A percentile compares a stretch with the other conserved stretches of the same genome.
These are phyloP conservation scores for Beta vulgaris DNA, from an alignment of 148 eudicot genomes.

Conservation along the genomic window DNA sequence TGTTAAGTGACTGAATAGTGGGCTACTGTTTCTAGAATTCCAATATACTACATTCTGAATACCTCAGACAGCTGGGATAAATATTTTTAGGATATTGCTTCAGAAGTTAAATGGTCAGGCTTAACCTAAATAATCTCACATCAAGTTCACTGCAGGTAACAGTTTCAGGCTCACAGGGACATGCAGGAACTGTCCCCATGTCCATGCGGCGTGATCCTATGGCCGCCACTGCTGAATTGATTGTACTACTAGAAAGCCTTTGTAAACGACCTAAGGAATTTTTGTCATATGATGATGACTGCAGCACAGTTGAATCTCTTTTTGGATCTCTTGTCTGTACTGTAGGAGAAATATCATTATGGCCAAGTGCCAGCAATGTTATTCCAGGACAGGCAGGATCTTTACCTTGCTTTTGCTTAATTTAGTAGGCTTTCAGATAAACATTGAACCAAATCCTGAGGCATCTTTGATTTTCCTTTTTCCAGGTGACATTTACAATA, in stretches of 20 bases:
- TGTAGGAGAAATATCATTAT: conserved; percentile 88
- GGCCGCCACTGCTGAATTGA: conserved; percentile 94
- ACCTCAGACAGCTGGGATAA: not conserved
- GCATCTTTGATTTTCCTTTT: conserved; percentile 9
- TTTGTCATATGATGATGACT: conserved; percentile 68
- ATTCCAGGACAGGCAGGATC: conserved; percentile 92
- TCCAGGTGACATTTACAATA: conserved; percentile 82
- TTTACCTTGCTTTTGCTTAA: conserved; percentile 15
- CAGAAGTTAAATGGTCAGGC: not conserved
- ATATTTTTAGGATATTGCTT: not conserved
- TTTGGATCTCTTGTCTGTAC: conserved; percentile 93
- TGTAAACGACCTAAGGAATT: conserved; percentile 70
- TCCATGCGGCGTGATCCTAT: conserved; percentile 94
- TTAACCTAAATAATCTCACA: conserved; percentile 8
- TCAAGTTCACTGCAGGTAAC: conserved; percentile 64
- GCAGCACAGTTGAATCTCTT: conserved; percentile 58
- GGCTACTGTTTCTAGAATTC: not conserved
- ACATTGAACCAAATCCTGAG: not conserved
- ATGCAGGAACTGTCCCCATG: conserved; percentile 99
- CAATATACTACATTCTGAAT: not conserved
- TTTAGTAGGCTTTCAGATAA: not conserved
- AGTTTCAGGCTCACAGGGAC: conserved; percentile 93
- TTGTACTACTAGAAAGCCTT: conserved; percentile 68
- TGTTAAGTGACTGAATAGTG: not conserved
- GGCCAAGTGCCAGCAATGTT: conserved; percentile 99